Percentiles rank a stretch among this genome's conserved stretches.
These are phyloP conservation scores for Sporothrix dimorphospora DNA, from an alignment of 2,329 filamentous ascomycete species.

Conservation along the genomic window DNA sequence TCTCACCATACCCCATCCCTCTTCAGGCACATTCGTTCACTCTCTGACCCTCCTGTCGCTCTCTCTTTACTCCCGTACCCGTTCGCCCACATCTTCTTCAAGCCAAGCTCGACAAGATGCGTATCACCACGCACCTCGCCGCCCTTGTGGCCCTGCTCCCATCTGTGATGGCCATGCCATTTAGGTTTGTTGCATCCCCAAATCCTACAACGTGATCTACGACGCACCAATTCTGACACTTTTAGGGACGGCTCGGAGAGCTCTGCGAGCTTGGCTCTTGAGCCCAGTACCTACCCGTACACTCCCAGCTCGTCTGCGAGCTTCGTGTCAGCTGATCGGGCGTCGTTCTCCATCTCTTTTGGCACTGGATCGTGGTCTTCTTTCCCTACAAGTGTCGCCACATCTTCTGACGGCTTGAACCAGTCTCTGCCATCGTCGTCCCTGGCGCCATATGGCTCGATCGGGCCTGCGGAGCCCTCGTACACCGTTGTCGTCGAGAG, in stretches of 20 bases:
- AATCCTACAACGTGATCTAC: not conserved
- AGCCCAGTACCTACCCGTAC: not conserved
- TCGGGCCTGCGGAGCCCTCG: not conserved
- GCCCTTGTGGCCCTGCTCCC: conserved; percentile 4
- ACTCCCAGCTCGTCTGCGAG: not conserved
- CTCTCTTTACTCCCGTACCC: not conserved
- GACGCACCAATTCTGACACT: not conserved
- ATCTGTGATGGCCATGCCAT: not conserved
- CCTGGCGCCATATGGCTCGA: not conserved
- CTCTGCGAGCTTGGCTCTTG: not conserved
- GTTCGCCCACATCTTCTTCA: too few relatives aligned
- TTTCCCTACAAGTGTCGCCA: not conserved
- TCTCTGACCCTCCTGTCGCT: not conserved
- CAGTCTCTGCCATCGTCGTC: not conserved
- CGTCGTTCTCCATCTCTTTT: not conserved
- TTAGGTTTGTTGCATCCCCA: conserved; percentile 8
- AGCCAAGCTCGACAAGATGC: conserved; percentile 18
- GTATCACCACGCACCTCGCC: not conserved
- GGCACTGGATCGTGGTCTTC: conserved; percentile 9
- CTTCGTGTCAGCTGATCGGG: not conserved
- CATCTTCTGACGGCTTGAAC: not conserved
- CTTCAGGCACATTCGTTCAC: not conserved
- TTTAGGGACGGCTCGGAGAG: not conserved
- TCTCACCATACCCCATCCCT: not conserved
- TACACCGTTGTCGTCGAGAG: conserved; percentile 30